phyloP scores from a whole-genome alignment of 306 rosid genomes.

The Cucumis cinereus region DNA sequence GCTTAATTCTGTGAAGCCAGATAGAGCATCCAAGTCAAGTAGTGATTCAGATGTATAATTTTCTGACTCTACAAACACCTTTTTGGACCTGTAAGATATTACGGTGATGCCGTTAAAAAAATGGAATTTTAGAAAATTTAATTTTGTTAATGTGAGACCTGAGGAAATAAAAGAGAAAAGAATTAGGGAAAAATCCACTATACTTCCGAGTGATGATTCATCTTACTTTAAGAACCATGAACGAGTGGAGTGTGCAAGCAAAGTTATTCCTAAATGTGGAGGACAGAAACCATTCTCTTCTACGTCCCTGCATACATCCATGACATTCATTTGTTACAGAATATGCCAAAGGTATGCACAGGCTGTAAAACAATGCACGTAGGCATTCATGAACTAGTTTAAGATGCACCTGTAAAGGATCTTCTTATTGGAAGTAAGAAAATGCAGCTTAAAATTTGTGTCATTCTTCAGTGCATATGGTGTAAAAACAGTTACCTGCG shows the following conservation, averaged over 20 bases:
- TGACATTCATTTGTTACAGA: conserved; percentile 14
- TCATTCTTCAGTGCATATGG: conserved; percentile 69
- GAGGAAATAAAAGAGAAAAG: conserved; percentile 10
- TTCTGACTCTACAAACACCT: conserved; percentile 45
- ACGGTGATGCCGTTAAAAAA: conserved; percentile 11
- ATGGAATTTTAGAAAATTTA: conserved; percentile 9
- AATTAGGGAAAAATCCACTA: neutral
- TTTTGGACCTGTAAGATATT: conserved; percentile 44
- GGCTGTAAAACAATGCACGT: conserved; percentile 9
- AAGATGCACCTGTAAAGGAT: conserved; percentile 45
- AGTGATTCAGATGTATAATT: conserved; percentile 54
- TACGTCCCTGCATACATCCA: conserved; percentile 43
- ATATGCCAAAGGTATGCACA: neutral
- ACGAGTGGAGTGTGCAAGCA: conserved; percentile 54
- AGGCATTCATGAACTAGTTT: conserved; percentile 3
- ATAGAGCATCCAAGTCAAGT: conserved; percentile 71
- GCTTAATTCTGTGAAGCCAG: conserved; percentile 83
- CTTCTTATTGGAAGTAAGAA: conserved; percentile 51
- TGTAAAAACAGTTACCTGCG: conserved; percentile 76
- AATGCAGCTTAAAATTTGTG: conserved; percentile 51
- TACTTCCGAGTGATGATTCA: neutral
- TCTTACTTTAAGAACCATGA: conserved; percentile 91
- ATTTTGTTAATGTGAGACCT: neutral
- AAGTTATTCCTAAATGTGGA: conserved; percentile 53
- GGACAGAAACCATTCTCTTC: conserved; percentile 28